Conservation (phyloP, 768 basidiomycete species). For the Psilocybe cyanescens region DNA sequence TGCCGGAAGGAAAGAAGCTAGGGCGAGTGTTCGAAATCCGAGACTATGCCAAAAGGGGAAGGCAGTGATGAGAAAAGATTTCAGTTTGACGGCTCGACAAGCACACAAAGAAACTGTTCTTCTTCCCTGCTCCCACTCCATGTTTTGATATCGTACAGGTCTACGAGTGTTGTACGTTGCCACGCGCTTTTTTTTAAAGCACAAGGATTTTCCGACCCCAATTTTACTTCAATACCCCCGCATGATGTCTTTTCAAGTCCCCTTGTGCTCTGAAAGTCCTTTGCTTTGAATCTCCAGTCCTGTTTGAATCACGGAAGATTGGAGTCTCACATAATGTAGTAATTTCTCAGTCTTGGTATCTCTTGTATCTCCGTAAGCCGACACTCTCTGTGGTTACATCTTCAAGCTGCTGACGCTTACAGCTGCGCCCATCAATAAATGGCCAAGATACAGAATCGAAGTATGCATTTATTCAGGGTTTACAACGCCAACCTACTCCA, state of each 20-base stretch:
- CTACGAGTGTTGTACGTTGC: background rate
- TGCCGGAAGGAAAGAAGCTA: background rate
- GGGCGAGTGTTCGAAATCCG: conserved; percentile 8
- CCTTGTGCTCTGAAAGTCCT: conserved; percentile 10
- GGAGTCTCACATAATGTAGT: too few species aligned
- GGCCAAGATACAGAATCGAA: too few species aligned
- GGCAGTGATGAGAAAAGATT: conserved; percentile 5
- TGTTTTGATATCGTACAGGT: background rate
- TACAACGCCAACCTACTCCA: too few species aligned
- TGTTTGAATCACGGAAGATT: too few species aligned
- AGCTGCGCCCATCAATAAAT: too few species aligned
- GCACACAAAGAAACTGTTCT: conserved; percentile 3
- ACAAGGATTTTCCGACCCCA: background rate
- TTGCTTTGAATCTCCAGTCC: background rate
- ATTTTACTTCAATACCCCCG: background rate
- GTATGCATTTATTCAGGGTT: too few species aligned
- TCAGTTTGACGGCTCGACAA: conserved; percentile 12
- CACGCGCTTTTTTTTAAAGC: conserved; percentile 6
- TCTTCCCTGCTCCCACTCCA: conserved; percentile 9
- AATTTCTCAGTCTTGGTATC: too few species aligned
- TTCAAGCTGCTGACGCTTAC: too few species aligned
- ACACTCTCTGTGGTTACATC: too few species aligned
- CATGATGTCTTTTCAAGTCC: background rate
- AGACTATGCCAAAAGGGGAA: conserved; percentile 17
- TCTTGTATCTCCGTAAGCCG: too few species aligned